A percentile compares a stretch with the other conserved stretches of the same genome.
Evolutionary conservation across 192 early-diverging fungal genomes (phyloP).

Genomic region (Coemansia sp.): DNA sequence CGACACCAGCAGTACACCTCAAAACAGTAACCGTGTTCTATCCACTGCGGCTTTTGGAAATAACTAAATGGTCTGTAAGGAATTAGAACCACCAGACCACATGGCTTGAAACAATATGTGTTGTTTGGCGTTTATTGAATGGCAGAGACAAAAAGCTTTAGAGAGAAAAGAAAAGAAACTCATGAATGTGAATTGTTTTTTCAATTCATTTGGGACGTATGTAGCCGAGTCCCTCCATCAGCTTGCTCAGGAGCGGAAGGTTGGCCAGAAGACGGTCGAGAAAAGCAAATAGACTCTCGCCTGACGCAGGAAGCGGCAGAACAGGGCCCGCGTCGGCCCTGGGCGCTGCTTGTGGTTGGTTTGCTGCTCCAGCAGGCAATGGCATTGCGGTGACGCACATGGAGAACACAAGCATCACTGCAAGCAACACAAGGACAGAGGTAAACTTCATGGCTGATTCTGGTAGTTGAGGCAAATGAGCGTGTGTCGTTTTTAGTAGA

Average conservation of each 20-base stretch:
- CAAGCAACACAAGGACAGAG: constrained; percentile 10
- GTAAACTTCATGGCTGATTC: constrained; percentile 16
- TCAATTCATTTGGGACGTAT: constrained; percentile 29
- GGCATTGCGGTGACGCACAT: constrained; percentile 13
- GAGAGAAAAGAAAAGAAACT: neutral
- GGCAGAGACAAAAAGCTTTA: neutral
- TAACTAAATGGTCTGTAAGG: neutral
- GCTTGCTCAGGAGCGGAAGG: constrained; percentile 34
- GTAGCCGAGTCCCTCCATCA: constrained; percentile 40
- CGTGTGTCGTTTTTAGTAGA: neutral
- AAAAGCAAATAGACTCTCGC: constrained; percentile 32
- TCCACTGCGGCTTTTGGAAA: neutral
- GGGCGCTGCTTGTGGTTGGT: neutral
- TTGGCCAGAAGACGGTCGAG: constrained; percentile 40
- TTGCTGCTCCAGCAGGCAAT: neutral
- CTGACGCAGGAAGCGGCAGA: constrained; percentile 38
- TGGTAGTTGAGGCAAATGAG: neutral
- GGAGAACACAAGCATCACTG: constrained; percentile 12
- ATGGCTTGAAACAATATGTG: neutral
- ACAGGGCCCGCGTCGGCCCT: constrained; percentile 17
- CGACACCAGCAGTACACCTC: neutral
- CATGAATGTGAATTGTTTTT: neutral
- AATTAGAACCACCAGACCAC: no score
- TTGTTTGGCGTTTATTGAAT: neutral
- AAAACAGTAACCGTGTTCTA: neutral